Evolutionary conservation across 192 early-diverging fungal genomes (phyloP).

Genomic region (Coemansia furcata): DNA sequence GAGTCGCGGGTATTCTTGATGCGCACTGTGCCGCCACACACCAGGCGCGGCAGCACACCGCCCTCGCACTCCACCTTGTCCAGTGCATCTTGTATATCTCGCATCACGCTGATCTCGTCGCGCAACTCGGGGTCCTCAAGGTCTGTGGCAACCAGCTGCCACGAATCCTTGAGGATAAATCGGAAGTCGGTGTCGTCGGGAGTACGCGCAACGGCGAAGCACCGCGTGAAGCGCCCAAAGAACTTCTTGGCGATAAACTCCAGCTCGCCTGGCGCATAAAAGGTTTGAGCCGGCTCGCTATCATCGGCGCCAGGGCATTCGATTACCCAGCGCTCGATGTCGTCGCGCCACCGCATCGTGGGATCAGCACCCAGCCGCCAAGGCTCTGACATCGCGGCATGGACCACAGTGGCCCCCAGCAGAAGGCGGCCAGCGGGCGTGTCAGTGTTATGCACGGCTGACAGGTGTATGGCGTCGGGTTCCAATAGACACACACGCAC

Average conservation of each 20-base stretch:
- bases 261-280: conserved; percentile 21
- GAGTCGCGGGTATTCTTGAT: conserved; percentile 24
- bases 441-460: not conserved
- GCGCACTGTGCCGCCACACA: conserved; percentile 40
- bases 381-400: conserved; percentile 12
- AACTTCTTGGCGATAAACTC: conserved; percentile 37
- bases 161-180: conserved; percentile 43
- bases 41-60: conserved; percentile 21
- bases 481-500: conserved; percentile 36
- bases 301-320: conserved; percentile 18
- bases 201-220: conserved; percentile 17
- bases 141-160: conserved; percentile 25
- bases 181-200: conserved; percentile 7
- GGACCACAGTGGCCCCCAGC: not conserved
- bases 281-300: not conserved
- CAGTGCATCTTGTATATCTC: conserved; percentile 22
- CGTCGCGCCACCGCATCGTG: conserved; percentile 33
- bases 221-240: conserved; percentile 43
- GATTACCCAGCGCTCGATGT: conserved; percentile 31
- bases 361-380: conserved; percentile 42
- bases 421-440: not conserved
- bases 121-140: not conserved
- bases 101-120: conserved; percentile 40
- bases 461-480: conserved; percentile 37
- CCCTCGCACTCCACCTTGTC: conserved; percentile 8